Evolutionary conservation across 495 filamentous ascomycete species (phyloP).

Genomic region (Elasticomyces elasticus): DNA sequence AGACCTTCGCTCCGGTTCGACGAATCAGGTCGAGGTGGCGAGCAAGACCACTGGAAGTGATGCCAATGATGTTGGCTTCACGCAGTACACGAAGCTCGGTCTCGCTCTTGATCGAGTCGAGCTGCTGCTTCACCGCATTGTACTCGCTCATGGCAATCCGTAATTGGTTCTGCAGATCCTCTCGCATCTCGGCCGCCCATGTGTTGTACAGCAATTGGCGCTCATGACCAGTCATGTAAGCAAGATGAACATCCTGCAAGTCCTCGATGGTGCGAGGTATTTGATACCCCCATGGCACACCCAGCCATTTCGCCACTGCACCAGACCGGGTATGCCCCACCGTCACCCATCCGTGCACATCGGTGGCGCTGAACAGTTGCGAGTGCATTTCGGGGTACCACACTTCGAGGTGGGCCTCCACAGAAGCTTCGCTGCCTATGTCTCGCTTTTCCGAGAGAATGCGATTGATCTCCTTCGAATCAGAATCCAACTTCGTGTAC

Average conservation of each 20-base stretch:
- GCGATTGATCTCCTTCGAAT: slow-evolving; percentile 21
- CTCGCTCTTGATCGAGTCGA: slow-evolving; percentile 38
- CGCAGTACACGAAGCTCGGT: slow-evolving; percentile 43
- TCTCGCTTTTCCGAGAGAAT: slow-evolving; percentile 25
- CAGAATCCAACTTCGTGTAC: slow-evolving; percentile 25
- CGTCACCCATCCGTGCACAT: slow-evolving; percentile 27
- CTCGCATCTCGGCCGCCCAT: slow-evolving; percentile 41
- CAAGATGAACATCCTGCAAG: slow-evolving; percentile 5
- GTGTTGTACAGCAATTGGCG: slow-evolving; percentile 19
- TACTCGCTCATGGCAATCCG: slow-evolving; percentile 29
- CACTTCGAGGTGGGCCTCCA: slow-evolving; percentile 14
- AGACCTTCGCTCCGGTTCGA: slow-evolving; percentile 51
- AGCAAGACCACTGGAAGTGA: slow-evolving; percentile 67
- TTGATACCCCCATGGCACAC: background rate
- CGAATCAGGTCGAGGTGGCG: slow-evolving; percentile 52
- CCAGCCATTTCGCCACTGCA: background rate
- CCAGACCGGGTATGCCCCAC: background rate
- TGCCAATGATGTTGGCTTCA: slow-evolving; percentile 53
- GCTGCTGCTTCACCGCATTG: slow-evolving; percentile 25
- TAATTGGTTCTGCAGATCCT: slow-evolving; percentile 31
- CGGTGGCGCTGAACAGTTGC: slow-evolving; percentile 22
- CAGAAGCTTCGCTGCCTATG: slow-evolving; percentile 12
- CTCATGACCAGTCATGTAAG: slow-evolving; percentile 23
- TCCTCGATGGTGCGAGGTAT: slow-evolving; percentile 11
- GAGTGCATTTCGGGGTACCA: slow-evolving; percentile 6